phyloP scores from a whole-genome alignment of 805 yeast species.

The Torulaspora maleeae region DNA sequence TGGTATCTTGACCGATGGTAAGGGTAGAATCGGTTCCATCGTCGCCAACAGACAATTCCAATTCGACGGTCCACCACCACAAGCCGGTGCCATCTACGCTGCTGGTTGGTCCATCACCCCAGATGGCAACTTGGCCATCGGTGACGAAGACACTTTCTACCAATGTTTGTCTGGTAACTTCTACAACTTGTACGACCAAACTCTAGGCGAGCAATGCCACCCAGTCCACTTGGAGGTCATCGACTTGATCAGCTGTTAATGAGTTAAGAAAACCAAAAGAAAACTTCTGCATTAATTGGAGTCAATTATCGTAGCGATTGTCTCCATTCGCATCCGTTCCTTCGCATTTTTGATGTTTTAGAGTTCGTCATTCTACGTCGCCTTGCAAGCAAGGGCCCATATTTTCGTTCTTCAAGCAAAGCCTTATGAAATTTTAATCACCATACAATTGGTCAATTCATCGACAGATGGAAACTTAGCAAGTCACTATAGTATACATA shows the following conservation, averaged over 20 bases:
- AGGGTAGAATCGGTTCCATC: constrained; percentile 70
- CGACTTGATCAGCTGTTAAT: constrained; percentile 51
- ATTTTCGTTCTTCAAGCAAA: constrained; percentile 5
- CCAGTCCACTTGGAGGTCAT: constrained; percentile 58
- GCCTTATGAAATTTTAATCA: background rate
- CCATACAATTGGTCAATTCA: background rate
- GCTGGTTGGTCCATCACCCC: constrained; percentile 58
- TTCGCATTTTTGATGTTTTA: constrained; percentile 15
- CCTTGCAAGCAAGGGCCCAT: background rate
- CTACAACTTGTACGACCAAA: constrained; percentile 70
- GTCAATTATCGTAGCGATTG: constrained; percentile 7
- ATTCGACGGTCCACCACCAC: constrained; percentile 84
- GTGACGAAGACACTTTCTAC: constrained; percentile 57
- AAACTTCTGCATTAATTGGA: constrained; percentile 7
- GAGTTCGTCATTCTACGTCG: constrained; percentile 1
- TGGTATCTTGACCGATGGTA: constrained; percentile 50
- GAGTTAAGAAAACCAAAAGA: background rate
- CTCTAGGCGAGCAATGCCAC: constrained; percentile 56
- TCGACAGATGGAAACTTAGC: background rate
- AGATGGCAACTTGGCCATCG: constrained; percentile 60
- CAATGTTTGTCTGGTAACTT: constrained; percentile 71
- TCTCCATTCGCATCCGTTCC: constrained; percentile 18
- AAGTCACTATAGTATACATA: background rate
- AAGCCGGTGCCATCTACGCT: constrained; percentile 69
- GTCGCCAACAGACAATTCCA: constrained; percentile 83